A percentile compares a stretch with the other conserved stretches of the same genome.
Conservation (phyloP, 176 grass and related monocot genomes). For the Eremochloa ophiuroides region DNA sequence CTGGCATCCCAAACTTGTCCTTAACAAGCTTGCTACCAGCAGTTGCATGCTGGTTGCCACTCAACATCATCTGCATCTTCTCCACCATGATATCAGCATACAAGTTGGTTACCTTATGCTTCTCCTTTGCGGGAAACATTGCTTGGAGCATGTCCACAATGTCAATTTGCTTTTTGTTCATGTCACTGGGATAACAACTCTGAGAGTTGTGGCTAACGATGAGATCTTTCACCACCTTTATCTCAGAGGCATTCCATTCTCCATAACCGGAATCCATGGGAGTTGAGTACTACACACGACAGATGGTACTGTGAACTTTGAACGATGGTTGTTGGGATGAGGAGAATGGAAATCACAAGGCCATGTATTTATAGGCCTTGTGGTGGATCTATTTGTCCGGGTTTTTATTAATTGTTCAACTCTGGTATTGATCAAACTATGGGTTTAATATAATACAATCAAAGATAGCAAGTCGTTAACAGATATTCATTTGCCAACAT, state of each 20-base stretch:
- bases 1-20: neutral
- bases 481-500: too few species aligned
- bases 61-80: neutral
- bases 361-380: neutral
- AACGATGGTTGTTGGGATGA: neutral
- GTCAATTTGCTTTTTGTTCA: constrained; percentile 1
- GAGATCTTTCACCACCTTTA: neutral
- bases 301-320: neutral
- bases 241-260: neutral
- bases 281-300: neutral
- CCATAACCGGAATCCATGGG: neutral
- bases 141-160: neutral
- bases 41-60: neutral
- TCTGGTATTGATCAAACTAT: neutral
- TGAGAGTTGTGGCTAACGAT: neutral
- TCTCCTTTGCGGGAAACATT: constrained; percentile 10
- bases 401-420: neutral
- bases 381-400: neutral
- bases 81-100: neutral
- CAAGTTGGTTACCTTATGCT: neutral
- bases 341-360: neutral
- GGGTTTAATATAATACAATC: neutral
- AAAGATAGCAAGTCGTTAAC: neutral
- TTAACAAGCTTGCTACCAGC: neutral
- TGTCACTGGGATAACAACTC: too few species aligned